These are phyloP conservation scores for Digitaria exilis DNA, from an alignment of 202 grass and related monocot species.

Conservation along the genomic window DNA sequence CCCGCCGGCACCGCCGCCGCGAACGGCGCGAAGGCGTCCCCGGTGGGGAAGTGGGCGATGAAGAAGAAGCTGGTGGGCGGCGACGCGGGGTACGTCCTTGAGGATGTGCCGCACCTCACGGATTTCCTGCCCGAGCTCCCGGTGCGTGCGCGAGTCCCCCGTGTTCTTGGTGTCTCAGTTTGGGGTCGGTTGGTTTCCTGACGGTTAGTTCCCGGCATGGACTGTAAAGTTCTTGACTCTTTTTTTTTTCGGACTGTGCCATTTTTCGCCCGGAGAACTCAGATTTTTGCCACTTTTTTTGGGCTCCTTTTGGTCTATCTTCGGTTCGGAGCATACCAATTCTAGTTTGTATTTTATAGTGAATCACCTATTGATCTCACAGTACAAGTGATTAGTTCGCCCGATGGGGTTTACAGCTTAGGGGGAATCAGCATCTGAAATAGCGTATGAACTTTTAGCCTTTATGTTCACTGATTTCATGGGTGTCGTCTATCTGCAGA, in stretches of 20 bases:
- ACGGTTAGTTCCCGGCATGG: slow-evolving; percentile 29
- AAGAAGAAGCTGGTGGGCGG: slow-evolving; percentile 75
- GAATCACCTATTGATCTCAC: not conserved
- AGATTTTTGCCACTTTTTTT: not conserved
- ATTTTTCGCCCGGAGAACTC: slow-evolving; percentile 3
- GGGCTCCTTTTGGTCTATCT: not conserved
- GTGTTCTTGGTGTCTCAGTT: slow-evolving; percentile 29
- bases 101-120: slow-evolving; percentile 92
- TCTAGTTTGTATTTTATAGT: slow-evolving; percentile 1
- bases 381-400: slow-evolving; percentile 17
- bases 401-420: not conserved
- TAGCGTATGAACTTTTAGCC: not conserved
- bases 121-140: slow-evolving; percentile 83
- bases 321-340: not conserved
- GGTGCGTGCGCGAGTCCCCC: slow-evolving; percentile 52
- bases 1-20: slow-evolving; percentile 40
- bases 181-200: slow-evolving; percentile 12
- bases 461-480: not conserved
- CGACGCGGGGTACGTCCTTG: slow-evolving; percentile 85
- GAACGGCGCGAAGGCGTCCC: slow-evolving; percentile 33
- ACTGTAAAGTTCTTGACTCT: slow-evolving; percentile 20
- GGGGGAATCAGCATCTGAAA: not conserved
- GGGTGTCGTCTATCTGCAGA: slow-evolving; percentile 55
- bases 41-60: slow-evolving; percentile 45
- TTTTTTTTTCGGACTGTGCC: slow-evolving; percentile 1